Base-by-base conservation (phyloP, 306 rosid species). In the Cucurbita ficifolia region DNA sequence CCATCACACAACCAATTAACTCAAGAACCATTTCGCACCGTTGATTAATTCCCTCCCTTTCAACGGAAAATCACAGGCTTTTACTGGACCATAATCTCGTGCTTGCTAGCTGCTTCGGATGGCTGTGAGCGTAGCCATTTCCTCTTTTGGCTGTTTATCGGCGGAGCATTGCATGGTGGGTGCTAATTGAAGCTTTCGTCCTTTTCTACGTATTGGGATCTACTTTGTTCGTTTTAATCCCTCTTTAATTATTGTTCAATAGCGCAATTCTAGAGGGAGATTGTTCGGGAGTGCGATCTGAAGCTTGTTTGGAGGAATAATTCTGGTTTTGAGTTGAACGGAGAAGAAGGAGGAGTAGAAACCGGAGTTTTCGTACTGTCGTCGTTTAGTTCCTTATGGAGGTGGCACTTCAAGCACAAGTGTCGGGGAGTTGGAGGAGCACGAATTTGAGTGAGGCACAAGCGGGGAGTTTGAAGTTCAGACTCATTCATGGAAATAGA, bases 381-480 rank as follows among this genome's bases (percentile, higher is more conserved):
- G 36, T 64, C 3, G 29, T 38, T 78, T 78, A 17, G 70, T 18
- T 18, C 4, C 22, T 72, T 35, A 85, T 87, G 96, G 90, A 84
- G 50, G 59, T 83, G 75, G 79, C 86, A 43, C 52, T 88, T 81
- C 87, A 80, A 39, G 80, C 81, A 9, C 86, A 80, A 24, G 75
- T 74, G 77, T 76, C 85, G 36, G 50, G 79, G 71, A 75, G 76
- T 51, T 81, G 80, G 78, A 68, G 86, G 78, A 79, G 82, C 1
- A 76, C 56, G 45, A 53, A 84, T 86, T 40, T 84, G 69, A 10
- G 62, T 74, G 38, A 84, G 36, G 62, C 84, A 76, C 29, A 84
- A 19, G 53, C 82, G 72, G 71, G 53, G 75, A 55, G 52, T 81
- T 69, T 85, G 42, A 84, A 80, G 78, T 75, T 82, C 61, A 82